Base-by-base conservation (phyloP, 108 stramenopile species). In the Fragilaria radians region DNA sequence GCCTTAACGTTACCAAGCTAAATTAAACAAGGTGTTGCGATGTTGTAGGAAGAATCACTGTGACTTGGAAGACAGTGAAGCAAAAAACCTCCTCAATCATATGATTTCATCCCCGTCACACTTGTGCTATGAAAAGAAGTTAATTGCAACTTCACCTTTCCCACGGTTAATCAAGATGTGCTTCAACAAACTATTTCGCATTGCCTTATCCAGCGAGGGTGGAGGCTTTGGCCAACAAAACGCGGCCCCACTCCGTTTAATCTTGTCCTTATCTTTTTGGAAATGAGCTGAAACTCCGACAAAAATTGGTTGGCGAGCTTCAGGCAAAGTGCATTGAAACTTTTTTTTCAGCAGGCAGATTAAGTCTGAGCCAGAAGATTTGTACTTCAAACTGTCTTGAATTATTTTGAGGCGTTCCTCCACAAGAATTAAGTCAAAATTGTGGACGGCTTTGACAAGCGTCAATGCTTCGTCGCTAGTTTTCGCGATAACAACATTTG, bases 221-320 rank as follows among this genome's bases (percentile, higher is more conserved):
- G 86, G 86, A 23, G 86, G 86, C 46, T 84, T 84, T 25, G 68
- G 48, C 80, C 82, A 88, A 42, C 72, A 46, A 28, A 82, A 42
- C 34, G 83, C 82, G 18, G 71, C 82, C 18, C 81, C 79, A 48
- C 74, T 71, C 28, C 59, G 46, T 54, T 68, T 61, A 0, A 88
- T 52, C 47, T 46, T 57, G 0, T 52, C 59, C 57, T 51, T 19
- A 59, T 88, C 78, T 48, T 81, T 50, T 5, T 54, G 19, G 17
- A 80, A 32, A 46, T 68, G 68, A 3, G 81, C 71, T 27, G 77
- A 74, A 0, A 76, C 71, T 25, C 86, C 86, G 61, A 88, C 71
- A 23, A 80, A 61, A 22, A 88, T 57, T 14, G 76, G 64, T 49
- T 49, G 36, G 7, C 36, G 36, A 42, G 7, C 14, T 7, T 14